A percentile compares a stretch with the other conserved stretches of the same genome.
Evolutionary conservation across 2,329 filamentous ascomycete genomes (phyloP).

Genomic region (Berkeleyomyces basicola): DNA sequence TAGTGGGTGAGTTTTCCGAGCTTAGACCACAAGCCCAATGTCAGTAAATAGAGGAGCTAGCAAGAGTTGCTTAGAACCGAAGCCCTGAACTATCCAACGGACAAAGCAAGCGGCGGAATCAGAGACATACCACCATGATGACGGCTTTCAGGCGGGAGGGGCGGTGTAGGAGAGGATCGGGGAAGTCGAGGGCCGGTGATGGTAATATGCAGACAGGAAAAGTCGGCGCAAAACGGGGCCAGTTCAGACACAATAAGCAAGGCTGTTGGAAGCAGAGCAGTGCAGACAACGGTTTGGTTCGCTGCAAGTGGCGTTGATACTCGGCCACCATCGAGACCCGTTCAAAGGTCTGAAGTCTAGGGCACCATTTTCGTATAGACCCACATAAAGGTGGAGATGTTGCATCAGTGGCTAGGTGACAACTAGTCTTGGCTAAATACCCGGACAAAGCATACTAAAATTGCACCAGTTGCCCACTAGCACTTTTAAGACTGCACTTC

Average conservation of each 20-base stretch:
- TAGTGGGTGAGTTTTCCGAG: conserved; percentile 87
- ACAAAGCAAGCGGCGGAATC: neutral
- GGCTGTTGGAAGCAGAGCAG: neutral
- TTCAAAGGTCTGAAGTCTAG: neutral
- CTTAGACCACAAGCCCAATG: conserved; percentile 56
- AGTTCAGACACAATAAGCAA: no score
- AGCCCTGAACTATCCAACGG: neutral
- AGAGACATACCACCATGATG: conserved; percentile 22
- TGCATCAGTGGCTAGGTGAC: neutral
- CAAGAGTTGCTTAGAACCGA: conserved; percentile 1
- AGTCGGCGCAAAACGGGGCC: neutral
- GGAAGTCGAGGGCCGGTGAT: neutral
- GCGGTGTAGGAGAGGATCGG: neutral
- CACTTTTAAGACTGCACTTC: neutral
- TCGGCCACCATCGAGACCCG: neutral
- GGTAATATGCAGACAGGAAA: neutral
- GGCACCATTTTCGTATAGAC: neutral
- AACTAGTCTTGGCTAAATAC: neutral
- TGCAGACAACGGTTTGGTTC: neutral
- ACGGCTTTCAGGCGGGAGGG: neutral
- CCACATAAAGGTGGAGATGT: neutral
- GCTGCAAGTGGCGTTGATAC: neutral
- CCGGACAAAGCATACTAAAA: no score
- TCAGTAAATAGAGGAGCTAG: conserved; percentile 52
- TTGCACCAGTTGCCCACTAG: no score